Conservation (phyloP, 2,329 filamentous ascomycete species). For the Scedosporium aurantiacum region DNA sequence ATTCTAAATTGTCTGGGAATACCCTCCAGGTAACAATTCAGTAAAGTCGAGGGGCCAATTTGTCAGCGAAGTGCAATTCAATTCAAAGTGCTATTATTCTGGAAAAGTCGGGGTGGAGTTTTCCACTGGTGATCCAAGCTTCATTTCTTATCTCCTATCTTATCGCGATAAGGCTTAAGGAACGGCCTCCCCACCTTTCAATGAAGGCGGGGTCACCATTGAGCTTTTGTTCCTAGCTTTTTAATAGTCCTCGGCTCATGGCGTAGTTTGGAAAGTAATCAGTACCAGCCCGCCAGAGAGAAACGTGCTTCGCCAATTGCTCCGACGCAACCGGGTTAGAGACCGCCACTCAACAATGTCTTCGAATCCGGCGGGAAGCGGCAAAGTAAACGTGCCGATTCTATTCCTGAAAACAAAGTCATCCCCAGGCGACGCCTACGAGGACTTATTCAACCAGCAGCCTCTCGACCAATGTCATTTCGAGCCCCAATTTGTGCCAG, state of each 20-base stretch:
- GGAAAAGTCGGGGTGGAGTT: no score
- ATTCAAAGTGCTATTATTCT: no score
- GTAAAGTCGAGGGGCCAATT: no score
- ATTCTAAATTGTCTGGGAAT: no score
- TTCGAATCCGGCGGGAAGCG: background rate
- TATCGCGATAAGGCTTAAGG: background rate
- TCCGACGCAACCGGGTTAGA: background rate
- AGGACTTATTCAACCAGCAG: constrained; percentile 49
- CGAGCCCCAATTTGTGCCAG: constrained; percentile 61
- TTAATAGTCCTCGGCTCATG: no score
- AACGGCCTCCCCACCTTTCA: no score
- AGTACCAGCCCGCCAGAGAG: no score
- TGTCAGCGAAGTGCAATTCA: no score
- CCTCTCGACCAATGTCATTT: constrained; percentile 33
- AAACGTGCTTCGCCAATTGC: background rate
- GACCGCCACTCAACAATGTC: constrained; percentile 1
- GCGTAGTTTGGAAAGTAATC: no score
- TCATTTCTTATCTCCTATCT: constrained; percentile 1
- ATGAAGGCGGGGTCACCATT: background rate
- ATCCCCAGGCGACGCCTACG: constrained; percentile 58
- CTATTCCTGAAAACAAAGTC: constrained; percentile 72
- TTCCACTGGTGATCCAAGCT: background rate
- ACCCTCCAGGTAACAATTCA: no score
- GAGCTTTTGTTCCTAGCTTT: background rate
- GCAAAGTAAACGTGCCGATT: constrained; percentile 35